phyloP scores from a whole-genome alignment of 371 early-diverging fungal genomes.

The Phascolomyces articulosus region DNA sequence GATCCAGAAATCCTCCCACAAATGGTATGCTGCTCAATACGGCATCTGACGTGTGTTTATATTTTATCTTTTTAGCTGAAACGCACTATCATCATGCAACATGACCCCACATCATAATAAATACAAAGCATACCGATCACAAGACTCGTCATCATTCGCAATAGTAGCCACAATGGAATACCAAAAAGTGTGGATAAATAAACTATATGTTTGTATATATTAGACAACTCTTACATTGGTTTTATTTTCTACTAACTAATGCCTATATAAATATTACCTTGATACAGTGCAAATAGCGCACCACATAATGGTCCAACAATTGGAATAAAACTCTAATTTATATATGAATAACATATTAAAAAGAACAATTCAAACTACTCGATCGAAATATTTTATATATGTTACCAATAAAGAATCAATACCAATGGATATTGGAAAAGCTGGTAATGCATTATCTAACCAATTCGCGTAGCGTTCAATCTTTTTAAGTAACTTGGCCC shows the following conservation, averaged over 20 bases:
- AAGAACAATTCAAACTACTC: not conserved
- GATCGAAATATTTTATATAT: not conserved
- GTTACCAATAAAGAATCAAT: conserved; percentile 45
- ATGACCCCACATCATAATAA: not conserved
- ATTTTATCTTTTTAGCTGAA: not conserved
- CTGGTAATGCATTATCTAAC: conserved; percentile 47
- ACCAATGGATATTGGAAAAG: conserved; percentile 50
- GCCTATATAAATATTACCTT: too few species aligned
- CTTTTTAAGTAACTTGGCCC: conserved; percentile 26
- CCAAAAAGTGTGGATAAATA: conserved; percentile 45
- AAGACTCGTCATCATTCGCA: conserved; percentile 42
- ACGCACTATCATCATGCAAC: not conserved
- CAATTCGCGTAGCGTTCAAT: conserved; percentile 32
- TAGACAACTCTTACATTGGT: not conserved
- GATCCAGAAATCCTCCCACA: conserved; percentile 36
- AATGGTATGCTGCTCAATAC: conserved; percentile 39
- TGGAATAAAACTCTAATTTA: conserved; percentile 44
- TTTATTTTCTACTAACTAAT: not conserved
- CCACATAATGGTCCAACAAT: conserved; percentile 39
- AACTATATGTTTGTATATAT: conserved; percentile 13
- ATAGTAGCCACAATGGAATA: conserved; percentile 46
- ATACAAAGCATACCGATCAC: conserved; percentile 20
- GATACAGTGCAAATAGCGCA: conserved; percentile 32
- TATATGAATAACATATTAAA: not conserved
- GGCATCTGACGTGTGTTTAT: conserved; percentile 21